Conservation (phyloP, 2,329 filamentous ascomycete genomes). For the Dactylellina cionopaga region DNA sequence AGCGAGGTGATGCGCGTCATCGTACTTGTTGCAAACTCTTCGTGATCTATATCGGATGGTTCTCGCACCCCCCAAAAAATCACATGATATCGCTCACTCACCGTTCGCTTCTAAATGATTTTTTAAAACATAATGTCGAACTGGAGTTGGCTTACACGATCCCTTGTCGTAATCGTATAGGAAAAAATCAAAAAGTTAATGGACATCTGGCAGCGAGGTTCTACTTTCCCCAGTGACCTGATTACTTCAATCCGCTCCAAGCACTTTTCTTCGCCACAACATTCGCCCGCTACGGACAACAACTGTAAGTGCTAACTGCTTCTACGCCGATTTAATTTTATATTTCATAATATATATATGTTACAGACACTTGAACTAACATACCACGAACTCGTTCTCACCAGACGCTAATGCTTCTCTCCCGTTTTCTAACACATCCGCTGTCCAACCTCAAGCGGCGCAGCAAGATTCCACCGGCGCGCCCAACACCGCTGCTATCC, state of each 20-base stretch:
- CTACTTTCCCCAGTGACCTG: slow-evolving; percentile 85
- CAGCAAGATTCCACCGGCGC: slow-evolving; percentile 60
- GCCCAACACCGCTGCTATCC: slow-evolving; percentile 72
- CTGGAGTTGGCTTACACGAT: slow-evolving; percentile 64
- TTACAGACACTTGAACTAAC: no score
- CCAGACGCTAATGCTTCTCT: slow-evolving; percentile 34
- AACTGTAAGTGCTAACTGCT: slow-evolving; percentile 35
- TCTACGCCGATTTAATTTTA: no score
- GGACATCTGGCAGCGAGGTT: slow-evolving; percentile 97
- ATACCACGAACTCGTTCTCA: background rate
- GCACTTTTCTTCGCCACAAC: slow-evolving; percentile 47
- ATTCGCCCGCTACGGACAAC: slow-evolving; percentile 35
- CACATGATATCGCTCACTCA: slow-evolving; percentile 49
- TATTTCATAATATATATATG: no score
- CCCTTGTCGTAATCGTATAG: slow-evolving; percentile 68
- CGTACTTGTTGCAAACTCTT: slow-evolving; percentile 53
- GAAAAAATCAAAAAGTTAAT: slow-evolving; percentile 95
- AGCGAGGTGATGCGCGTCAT: slow-evolving; percentile 24
- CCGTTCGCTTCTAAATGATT: slow-evolving; percentile 54
- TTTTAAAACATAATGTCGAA: slow-evolving; percentile 37
- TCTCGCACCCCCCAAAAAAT: slow-evolving; percentile 50
- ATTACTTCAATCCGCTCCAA: slow-evolving; percentile 64
- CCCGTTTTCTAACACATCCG: slow-evolving; percentile 1
- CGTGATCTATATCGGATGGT: slow-evolving; percentile 52
- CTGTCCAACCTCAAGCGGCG: slow-evolving; percentile 59